phyloP scores from a whole-genome alignment of 2,329 filamentous ascomycete species.

The Ophiostoma himal-ulmi region DNA sequence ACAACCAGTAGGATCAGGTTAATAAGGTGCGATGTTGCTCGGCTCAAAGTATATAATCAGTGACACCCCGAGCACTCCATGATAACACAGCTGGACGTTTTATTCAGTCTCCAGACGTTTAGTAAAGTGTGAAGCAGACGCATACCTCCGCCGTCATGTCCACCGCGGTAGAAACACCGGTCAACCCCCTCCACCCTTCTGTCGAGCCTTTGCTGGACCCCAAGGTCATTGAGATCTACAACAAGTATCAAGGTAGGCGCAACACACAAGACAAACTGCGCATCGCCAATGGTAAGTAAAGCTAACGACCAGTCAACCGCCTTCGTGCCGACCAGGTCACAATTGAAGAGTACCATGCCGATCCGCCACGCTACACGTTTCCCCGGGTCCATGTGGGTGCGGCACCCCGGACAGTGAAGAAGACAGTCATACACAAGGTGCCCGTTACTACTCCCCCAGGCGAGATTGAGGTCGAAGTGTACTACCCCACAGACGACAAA shows the following conservation, averaged over 20 bases:
- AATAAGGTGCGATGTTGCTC: neutral
- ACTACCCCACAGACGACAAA: conserved; percentile 17
- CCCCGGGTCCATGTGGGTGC: conserved; percentile 16
- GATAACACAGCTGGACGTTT: neutral
- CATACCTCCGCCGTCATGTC: neutral
- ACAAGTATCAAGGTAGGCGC: conserved; percentile 21
- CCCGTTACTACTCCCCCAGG: conserved; percentile 16
- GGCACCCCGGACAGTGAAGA: conserved; percentile 4
- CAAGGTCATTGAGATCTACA: conserved; percentile 23
- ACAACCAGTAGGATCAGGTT: neutral
- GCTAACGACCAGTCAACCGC: conserved; percentile 18
- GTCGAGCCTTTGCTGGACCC: conserved; percentile 19
- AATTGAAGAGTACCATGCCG: conserved; percentile 18
- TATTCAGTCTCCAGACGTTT: neutral
- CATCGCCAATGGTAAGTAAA: neutral
- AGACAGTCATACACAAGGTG: conserved; percentile 3
- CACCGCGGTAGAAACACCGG: neutral
- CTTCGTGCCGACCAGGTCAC: conserved; percentile 24
- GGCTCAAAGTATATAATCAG: neutral
- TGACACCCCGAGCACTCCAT: neutral
- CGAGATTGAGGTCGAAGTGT: conserved; percentile 19
- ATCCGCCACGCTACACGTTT: conserved; percentile 18
- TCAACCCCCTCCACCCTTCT: conserved; percentile 21
- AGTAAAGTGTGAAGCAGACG: neutral
- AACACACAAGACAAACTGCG: neutral